Evolutionary conservation across 2,329 filamentous ascomycete species (phyloP).

Genomic region (Colletotrichum abscissum): DNA sequence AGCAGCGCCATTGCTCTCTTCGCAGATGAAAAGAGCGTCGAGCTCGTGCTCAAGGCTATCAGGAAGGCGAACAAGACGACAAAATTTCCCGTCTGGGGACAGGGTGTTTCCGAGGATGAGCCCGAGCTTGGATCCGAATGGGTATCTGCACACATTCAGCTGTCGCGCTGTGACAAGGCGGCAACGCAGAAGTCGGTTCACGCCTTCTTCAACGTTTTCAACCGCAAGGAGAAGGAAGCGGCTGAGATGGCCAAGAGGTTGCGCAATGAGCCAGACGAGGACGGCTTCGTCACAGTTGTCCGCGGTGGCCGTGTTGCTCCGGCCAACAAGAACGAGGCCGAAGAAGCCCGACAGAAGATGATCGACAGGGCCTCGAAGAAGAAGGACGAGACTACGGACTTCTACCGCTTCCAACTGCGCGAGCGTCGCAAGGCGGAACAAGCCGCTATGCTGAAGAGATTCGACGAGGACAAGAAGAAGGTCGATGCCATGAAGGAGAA

Average conservation of each 20-base stretch:
- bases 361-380: conserved; percentile 72
- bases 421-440: conserved; percentile 83
- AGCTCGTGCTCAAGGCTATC: conserved; percentile 80
- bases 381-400: conserved; percentile 74
- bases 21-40: conserved; percentile 83
- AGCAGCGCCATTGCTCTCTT: conserved; percentile 85
- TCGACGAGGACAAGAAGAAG: conserved; percentile 80
- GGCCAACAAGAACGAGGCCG: conserved; percentile 77
- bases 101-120: conserved; percentile 66
- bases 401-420: conserved; percentile 86
- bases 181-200: conserved; percentile 81
- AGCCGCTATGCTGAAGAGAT: conserved; percentile 73
- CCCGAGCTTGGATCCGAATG: conserved; percentile 67
- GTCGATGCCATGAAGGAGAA: conserved; percentile 78
- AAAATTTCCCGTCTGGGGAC: conserved; percentile 75
- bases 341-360: conserved; percentile 68
- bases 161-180: conserved; percentile 76
- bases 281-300: conserved; percentile 94
- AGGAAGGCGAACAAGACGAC: conserved; percentile 70
- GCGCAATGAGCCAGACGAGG: conserved; percentile 87
- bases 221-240: conserved; percentile 73
- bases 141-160: conserved; percentile 74
- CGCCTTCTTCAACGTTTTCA: conserved; percentile 87
- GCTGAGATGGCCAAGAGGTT: conserved; percentile 71
- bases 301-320: conserved; percentile 81